Evolutionary conservation across 768 basidiomycete genomes (phyloP).

Genomic region (Stropharia rugosoannulata): DNA sequence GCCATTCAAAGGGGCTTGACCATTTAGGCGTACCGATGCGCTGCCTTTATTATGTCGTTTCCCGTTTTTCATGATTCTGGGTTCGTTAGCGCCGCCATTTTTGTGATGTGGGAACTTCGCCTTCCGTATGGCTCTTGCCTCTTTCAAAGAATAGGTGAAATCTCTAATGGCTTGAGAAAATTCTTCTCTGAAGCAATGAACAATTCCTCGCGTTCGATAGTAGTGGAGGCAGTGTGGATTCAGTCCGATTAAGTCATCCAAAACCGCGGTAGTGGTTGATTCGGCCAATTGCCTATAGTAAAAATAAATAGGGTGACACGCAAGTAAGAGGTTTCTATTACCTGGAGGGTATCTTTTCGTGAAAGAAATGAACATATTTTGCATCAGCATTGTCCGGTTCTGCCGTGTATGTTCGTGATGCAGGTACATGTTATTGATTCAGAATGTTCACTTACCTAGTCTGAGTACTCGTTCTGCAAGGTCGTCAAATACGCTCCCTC

Average conservation of each 20-base stretch:
- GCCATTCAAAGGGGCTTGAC: slow-evolving; percentile 69
- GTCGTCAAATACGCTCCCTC: slow-evolving; percentile 89
- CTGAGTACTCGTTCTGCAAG: slow-evolving; percentile 86
- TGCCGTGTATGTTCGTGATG: slow-evolving; percentile 23
- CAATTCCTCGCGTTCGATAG: slow-evolving; percentile 86
- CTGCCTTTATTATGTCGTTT: slow-evolving; percentile 63
- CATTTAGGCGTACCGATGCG: slow-evolving; percentile 43
- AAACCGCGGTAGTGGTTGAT: slow-evolving; percentile 72
- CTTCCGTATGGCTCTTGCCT: slow-evolving; percentile 71
- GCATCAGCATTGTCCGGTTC: slow-evolving; percentile 80
- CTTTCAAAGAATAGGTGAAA: slow-evolving; percentile 78
- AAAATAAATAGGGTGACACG: slow-evolving; percentile 12
- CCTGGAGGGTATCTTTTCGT: slow-evolving; percentile 94
- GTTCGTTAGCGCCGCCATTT: slow-evolving; percentile 32
- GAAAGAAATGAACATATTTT: slow-evolving; percentile 90
- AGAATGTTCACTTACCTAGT: slow-evolving; percentile 34
- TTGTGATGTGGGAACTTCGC: slow-evolving; percentile 55
- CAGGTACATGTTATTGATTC: not conserved
- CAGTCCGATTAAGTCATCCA: slow-evolving; percentile 75
- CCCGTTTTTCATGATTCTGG: slow-evolving; percentile 35
- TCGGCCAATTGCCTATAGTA: slow-evolving; percentile 74
- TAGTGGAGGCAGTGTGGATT: slow-evolving; percentile 82
- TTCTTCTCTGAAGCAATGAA: slow-evolving; percentile 87
- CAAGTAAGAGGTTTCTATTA: slow-evolving; percentile 24
- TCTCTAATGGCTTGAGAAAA: slow-evolving; percentile 72